phyloP scores from a whole-genome alignment of 106 monocot species.

The Dendrobium nobile region DNA sequence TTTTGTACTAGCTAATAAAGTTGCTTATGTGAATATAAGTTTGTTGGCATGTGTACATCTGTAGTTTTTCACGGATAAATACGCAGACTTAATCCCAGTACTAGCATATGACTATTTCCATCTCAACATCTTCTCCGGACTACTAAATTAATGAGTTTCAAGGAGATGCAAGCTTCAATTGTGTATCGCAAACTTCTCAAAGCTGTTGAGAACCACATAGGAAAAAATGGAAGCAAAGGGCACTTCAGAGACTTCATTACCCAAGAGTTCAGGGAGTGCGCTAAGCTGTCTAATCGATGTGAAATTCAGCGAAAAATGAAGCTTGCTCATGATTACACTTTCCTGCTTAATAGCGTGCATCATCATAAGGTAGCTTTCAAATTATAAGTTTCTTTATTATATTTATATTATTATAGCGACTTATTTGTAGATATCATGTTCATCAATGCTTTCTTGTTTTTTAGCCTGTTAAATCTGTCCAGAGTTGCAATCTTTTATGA shows the following conservation, averaged over 20 bases:
- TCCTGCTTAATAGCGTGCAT: slow-evolving; percentile 73
- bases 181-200: slow-evolving; percentile 65
- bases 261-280: slow-evolving; percentile 54
- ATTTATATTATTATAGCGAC: neutral
- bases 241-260: slow-evolving; percentile 64
- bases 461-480: neutral
- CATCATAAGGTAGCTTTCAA: slow-evolving; percentile 67
- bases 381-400: neutral
- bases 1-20: neutral
- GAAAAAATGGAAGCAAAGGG: slow-evolving; percentile 45
- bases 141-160: slow-evolving; percentile 6
- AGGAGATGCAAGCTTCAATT: slow-evolving; percentile 18
- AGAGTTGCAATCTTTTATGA: neutral
- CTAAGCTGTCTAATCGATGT: slow-evolving; percentile 36
- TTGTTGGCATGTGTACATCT: neutral
- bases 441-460: neutral
- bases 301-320: slow-evolving; percentile 27
- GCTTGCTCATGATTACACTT: slow-evolving; percentile 71
- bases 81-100: neutral
- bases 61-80: neutral
- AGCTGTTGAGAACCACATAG: slow-evolving; percentile 70
- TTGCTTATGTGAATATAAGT: neutral
- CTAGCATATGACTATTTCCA: neutral
- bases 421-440: neutral
- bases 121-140: neutral